Base-by-base conservation (phyloP, 1,284 basidiomycete genomes). In the Xerocomus nothofagi region DNA sequence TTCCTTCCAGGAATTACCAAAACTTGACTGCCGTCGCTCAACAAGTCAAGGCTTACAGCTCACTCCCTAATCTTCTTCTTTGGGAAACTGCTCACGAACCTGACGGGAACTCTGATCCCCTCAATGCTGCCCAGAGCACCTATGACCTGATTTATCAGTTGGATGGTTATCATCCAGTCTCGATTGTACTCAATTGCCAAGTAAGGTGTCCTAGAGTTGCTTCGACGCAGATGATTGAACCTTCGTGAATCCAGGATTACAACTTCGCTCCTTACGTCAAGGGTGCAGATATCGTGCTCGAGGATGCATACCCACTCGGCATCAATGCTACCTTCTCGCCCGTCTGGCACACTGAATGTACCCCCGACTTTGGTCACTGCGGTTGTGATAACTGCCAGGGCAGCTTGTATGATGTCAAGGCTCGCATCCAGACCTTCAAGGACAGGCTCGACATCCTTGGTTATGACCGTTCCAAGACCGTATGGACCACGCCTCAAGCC, bases 21-120 rank as follows among this genome's bases (percentile, higher is more conserved):
- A 82, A 88, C 63, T 53, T 69, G 36, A 77, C 80, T 11, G 73
- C 76, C 2, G 81, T 90, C 7, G 78, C 78, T 1, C 73, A 78
- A 47, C 76, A 87, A 66, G 84, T 89, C 26, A 75, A 82, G 50
- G 71, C 69, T 18, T 77, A 87, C 66, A 82, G 81, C 56, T 76
- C 78, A 8, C 76, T 85, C 14, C 75, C 80, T 1, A 87, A 87
- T 54, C 73, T 90, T 21, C 71, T 91, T 6, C 67, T 85, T 0
- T 90, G 86, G 85, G 89, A 88, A 62, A 88, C 86, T 27, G 84
- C 76, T 8, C 85, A 88, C 57, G 86, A 89, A 57, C 85, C 85
- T 2, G 88, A 89, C 55, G 88, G 87, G 39, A 75, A 78, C 20
- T 75, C 74, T 12, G 85, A 88, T 53, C 81, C 85, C 3, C 61